A percentile compares a stretch with the other conserved stretches of the same genome.
phyloP scores from a whole-genome alignment of 75 land plant species.

The Cryptomeria japonica region DNA sequence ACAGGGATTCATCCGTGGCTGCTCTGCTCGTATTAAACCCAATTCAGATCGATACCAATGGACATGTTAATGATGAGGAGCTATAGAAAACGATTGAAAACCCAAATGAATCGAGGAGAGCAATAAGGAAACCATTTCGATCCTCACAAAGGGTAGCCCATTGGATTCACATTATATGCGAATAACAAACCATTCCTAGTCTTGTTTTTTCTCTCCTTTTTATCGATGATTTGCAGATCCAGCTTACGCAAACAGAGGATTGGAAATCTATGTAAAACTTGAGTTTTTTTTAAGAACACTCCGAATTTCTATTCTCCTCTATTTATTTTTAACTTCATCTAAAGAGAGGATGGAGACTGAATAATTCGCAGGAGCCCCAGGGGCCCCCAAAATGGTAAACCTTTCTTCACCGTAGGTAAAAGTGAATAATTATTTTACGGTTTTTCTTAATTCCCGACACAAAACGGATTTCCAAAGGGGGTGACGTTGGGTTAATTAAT shows the following conservation, averaged over 20 bases:
- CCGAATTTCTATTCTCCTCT: not conserved
- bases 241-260: not conserved
- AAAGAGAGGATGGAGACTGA: not conserved
- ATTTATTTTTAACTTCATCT: not conserved
- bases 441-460: not conserved
- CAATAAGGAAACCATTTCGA: not conserved
- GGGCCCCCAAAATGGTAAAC: not conserved
- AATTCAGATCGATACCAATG: slow-evolving; percentile 12
- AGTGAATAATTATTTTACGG: not conserved
- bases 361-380: not conserved
- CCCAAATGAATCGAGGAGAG: not conserved
- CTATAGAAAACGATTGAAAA: not conserved
- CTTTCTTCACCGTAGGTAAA: not conserved
- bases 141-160: not conserved
- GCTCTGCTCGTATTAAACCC: not conserved
- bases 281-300: not conserved
- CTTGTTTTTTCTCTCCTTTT: not conserved
- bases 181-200: not conserved
- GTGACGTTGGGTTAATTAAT: not conserved
- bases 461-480: not conserved
- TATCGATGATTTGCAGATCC: slow-evolving; percentile 8
- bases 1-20: not conserved
- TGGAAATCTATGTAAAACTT: not conserved
- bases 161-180: not conserved
- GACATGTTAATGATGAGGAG: not conserved